A percentile compares a stretch with the other conserved stretches of the same genome.
phyloP scores from a whole-genome alignment of 805 yeast genomes.

The Myxozyma neotropica region DNA sequence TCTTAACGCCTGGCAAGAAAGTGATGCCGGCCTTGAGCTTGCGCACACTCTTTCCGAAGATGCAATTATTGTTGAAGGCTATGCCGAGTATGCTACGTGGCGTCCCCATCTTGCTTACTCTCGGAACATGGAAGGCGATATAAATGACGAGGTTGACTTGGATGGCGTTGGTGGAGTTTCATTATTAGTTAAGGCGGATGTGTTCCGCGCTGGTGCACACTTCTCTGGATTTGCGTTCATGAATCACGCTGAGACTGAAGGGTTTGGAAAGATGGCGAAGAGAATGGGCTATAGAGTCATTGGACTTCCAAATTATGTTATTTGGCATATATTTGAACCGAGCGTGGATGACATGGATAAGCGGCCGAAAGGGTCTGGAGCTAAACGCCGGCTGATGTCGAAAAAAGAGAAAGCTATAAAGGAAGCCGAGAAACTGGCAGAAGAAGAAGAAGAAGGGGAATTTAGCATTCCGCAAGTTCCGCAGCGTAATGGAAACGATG shows the following conservation, averaged over 20 bases:
- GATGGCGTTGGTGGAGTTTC: constrained; percentile 99
- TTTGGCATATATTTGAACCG: constrained; percentile 70
- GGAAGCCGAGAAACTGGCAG: constrained; percentile 52
- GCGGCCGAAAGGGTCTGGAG: constrained; percentile 10
- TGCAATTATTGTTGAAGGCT: constrained; percentile 94
- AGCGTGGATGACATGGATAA: constrained; percentile 29
- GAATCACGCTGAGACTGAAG: constrained; percentile 97
- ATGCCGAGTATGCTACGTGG: constrained; percentile 34
- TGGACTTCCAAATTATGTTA: constrained; percentile 85
- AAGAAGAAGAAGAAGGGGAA: constrained; percentile 60
- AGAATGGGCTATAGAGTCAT: constrained; percentile 80
- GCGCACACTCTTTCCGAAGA: constrained; percentile 73
- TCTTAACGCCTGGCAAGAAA: constrained; percentile 94
- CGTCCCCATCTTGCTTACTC: constrained; percentile 31
- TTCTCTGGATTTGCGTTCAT: constrained; percentile 96
- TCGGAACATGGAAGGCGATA: constrained; percentile 61
- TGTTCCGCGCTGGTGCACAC: constrained; percentile 85
- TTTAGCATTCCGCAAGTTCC: constrained; percentile 7
- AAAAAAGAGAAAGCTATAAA: constrained; percentile 7
- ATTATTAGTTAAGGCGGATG: constrained; percentile 81
- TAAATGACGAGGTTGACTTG: constrained; percentile 73
- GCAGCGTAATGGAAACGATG: background rate
- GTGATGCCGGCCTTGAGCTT: constrained; percentile 61
- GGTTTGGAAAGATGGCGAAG: constrained; percentile 74
- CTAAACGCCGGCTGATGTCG: background rate